Base-by-base conservation (phyloP, 1,284 basidiomycete genomes). In the Rhodotorula sp. region DNA sequence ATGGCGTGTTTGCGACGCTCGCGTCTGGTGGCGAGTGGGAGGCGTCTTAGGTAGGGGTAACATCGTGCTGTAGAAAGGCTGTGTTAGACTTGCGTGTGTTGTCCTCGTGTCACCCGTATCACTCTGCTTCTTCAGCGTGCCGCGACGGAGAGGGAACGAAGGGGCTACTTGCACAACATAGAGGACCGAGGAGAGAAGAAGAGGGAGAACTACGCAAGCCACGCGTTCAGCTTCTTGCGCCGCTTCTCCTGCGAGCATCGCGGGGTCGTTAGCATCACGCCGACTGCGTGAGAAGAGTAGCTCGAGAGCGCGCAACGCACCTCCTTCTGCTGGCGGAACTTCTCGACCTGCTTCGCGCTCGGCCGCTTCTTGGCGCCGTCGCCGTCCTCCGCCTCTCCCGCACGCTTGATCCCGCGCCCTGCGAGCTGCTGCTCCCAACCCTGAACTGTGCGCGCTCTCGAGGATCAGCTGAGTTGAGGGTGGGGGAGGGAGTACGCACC, bases 11-110 rank as follows among this genome's bases (percentile, higher is more conserved):
- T 83, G 89, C 91, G 21, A 86, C 87, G 72, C 86, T 97, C 67
- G 92, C 92, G 50, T 87, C 86, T 75, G 91, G 90, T 34, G 94
- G 94, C 50, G 93, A 95, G 81, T 96, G 93, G 92, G 84, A 84
- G 76, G 37, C 50, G 3, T 69, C 65, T 0, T 66, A 61, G 8
- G 19, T n/a, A n/a, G n/a, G n/a, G n/a, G n/a, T n/a, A n/a, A n/a
- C n/a, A n/a, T n/a, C 3, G 19, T 17, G 10, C 44, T 44, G 44
- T 44, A 44, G 44, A 13, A 44, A 19, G 44, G 39, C 39, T 44
- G 10, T 21, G 5, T 44, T 12, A 19, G 5, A 15, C 44, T 44
- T 19, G 44, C 4, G 3, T 19, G 44, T 21, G 36, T 32, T 36
- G 36, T 46, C 8, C 27, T 25, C 29, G 29, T 29, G 15, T 21